Conservation (phyloP, 2,329 filamentous ascomycete genomes). For the Cytospora mali region DNA sequence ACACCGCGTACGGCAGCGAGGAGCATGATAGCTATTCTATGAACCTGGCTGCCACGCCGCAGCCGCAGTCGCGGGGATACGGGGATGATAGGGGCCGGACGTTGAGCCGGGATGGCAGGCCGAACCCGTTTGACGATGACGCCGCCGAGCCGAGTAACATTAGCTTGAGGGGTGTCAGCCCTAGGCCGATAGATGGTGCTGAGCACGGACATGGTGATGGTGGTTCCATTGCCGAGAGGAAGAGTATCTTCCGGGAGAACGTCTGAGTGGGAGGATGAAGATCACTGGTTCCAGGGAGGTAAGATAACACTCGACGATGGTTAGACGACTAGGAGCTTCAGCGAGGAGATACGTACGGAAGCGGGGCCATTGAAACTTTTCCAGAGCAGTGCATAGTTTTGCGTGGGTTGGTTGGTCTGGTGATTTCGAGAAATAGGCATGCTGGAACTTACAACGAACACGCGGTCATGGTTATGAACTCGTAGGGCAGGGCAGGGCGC, state of each 20-base stretch:
- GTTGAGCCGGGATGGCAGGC: slow-evolving; percentile 43
- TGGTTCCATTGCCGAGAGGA: slow-evolving; percentile 55
- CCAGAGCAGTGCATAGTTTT: background rate
- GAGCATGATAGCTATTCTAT: slow-evolving; percentile 47
- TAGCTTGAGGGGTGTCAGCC: slow-evolving; percentile 72
- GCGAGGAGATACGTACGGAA: background rate
- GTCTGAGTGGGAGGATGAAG: slow-evolving; percentile 46
- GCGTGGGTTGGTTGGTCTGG: background rate
- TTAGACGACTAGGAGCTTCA: background rate
- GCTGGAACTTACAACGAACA: slow-evolving; percentile 1
- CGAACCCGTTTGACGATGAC: slow-evolving; percentile 72
- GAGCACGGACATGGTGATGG: slow-evolving; percentile 38
- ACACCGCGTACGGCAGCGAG: slow-evolving; percentile 42
- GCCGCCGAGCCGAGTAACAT: slow-evolving; percentile 63
- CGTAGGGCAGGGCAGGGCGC: background rate
- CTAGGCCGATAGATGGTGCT: slow-evolving; percentile 65
- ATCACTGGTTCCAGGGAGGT: background rate
- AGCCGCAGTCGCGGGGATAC: slow-evolving; percentile 36
- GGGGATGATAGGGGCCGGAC: slow-evolving; percentile 45
- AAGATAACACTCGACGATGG: background rate
- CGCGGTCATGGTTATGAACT: slow-evolving; percentile 15
- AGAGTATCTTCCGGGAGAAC: slow-evolving; percentile 71
- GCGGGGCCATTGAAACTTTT: background rate
- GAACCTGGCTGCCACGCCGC: slow-evolving; percentile 48
- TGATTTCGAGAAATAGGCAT: background rate